A percentile compares a stretch with the other conserved stretches of the same genome.
phyloP scores from a whole-genome alignment of 73 alveolate species.

The Effrenium voratum region DNA sequence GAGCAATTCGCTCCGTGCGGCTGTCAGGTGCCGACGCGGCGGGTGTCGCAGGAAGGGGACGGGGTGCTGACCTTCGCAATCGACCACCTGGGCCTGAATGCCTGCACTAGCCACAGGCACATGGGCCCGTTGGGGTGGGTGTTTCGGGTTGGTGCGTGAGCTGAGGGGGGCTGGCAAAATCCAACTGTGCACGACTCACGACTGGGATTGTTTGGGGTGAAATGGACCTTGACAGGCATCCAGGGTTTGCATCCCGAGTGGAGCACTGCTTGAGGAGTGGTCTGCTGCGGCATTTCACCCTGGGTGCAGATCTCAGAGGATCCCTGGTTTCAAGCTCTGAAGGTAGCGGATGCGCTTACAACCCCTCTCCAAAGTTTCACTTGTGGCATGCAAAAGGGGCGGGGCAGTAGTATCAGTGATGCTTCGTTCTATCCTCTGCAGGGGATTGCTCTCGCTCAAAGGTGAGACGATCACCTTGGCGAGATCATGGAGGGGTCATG shows the following conservation, averaged over 20 bases:
- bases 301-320: neutral
- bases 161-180: too few relatives aligned
- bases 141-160: too few relatives aligned
- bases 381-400: neutral
- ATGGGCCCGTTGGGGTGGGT: too few relatives aligned
- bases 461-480: conserved; percentile 56
- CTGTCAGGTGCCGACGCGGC: conserved; percentile 83
- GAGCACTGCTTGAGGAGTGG: conserved; percentile 47
- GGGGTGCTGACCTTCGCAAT: conserved; percentile 89
- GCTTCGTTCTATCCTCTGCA: neutral
- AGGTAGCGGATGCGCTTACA: neutral
- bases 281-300: conserved; percentile 82
- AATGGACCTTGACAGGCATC: too few relatives aligned
- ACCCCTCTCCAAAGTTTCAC: neutral
- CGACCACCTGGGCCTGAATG: conserved; percentile 69
- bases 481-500: conserved; percentile 90
- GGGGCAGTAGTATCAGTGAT: neutral
- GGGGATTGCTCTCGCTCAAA: neutral
- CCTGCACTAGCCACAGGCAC: conserved; percentile 72
- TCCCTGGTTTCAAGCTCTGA: neutral
- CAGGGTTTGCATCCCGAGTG: too few relatives aligned
- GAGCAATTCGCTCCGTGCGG: neutral
- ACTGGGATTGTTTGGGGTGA: too few relatives aligned
- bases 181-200: too few relatives aligned
- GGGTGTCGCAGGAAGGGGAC: conserved; percentile 82